phyloP scores from a whole-genome alignment of 1,284 basidiomycete genomes.

The Trametes versicolor region DNA sequence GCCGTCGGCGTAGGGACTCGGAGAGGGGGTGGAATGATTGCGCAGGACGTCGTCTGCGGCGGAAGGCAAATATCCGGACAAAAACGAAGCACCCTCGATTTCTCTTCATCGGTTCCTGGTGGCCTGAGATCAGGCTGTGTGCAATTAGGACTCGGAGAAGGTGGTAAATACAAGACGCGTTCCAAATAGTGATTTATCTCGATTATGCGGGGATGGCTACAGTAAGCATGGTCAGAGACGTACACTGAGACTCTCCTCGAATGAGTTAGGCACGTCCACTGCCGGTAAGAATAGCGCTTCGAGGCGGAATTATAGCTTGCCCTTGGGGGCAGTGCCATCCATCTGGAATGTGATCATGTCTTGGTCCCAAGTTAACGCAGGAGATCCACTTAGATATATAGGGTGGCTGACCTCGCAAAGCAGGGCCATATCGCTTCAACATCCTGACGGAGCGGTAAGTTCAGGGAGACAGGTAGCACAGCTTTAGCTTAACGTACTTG shows the following conservation, averaged over 20 bases:
- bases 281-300: background rate
- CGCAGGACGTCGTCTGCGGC: background rate
- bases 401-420: slow-evolving; percentile 20
- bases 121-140: no score
- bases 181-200: no score
- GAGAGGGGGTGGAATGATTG: background rate
- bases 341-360: slow-evolving; percentile 31
- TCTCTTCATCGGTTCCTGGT: background rate
- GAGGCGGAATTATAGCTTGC: slow-evolving; percentile 19
- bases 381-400: no score
- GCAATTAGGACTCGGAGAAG: no score
- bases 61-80: background rate
- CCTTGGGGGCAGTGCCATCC: slow-evolving; percentile 20
- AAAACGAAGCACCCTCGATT: background rate
- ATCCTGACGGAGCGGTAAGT: slow-evolving; percentile 4
- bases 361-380: background rate
- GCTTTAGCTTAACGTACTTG: slow-evolving; percentile 11
- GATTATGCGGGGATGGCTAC: no score
- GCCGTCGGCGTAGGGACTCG: slow-evolving; percentile 48
- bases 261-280: background rate
- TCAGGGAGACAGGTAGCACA: background rate
- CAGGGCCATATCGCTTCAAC: slow-evolving; percentile 18
- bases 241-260: background rate
- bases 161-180: no score
- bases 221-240: no score